Base-by-base conservation (phyloP, 768 basidiomycete species). In the Pisolithus orientalis region DNA sequence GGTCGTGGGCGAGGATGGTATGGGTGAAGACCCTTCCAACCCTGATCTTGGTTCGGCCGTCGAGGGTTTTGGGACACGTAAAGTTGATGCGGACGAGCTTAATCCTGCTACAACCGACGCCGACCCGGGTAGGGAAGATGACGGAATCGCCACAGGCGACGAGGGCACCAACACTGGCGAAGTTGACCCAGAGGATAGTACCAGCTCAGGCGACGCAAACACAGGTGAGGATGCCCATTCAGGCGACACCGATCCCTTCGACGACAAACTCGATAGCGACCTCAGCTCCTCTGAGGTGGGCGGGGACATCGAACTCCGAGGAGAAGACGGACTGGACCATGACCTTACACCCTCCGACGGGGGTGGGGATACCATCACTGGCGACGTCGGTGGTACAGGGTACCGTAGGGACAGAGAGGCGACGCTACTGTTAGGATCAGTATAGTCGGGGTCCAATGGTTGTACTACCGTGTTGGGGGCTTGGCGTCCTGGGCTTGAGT, bases 331-430 rank as follows among this genome's bases (percentile, higher is more conserved):
- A 11, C 5, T 42, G 0, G 40, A 13, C 40, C 21, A 42, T 9
- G 40, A 47, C 32, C 46, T 31, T 17, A 66, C 10, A 21, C 58
- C 60, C 2, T 58, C n/a, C 2, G 65, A 66, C 8, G 47, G 27
- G 21, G 47, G 43, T 27, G 38, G 43, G 6, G 62, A 66, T 4
- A 65, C 25, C 5, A 67, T n/a, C 1, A 69, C 56, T 3, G 67
- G 66, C 0, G 67, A 62, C 1, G 67, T 60, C 5, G 56, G 57
- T 11, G 67, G 59, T 7, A 59, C 62, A 13, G 66, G 67, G 47
- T 67, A 67, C 13, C 66, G 62, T 39, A 67, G 63, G 6, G 66
- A 67, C 7, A 67, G 59, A 16, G 66, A 67, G 1, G 59, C 58
- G n/a, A 67, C 37, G 29, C 46, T 47, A 11, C 46, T 47, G n/a